Evolutionary conservation across 2,329 filamentous ascomycete genomes (phyloP).

Genomic region (Ophiostoma populinum): DNA sequence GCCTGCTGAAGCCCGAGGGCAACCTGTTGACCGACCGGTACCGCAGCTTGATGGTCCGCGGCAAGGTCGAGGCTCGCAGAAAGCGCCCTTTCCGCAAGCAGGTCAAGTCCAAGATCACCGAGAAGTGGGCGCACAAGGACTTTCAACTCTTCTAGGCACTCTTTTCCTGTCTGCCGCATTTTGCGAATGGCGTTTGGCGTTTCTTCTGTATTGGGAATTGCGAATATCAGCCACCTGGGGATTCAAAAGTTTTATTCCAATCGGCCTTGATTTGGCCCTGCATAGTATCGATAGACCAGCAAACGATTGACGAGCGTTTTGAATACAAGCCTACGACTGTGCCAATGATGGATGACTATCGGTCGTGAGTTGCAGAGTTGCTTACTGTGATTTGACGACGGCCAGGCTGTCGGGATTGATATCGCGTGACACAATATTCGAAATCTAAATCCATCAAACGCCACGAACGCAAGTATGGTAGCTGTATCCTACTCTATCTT

Average conservation of each 20-base stretch:
- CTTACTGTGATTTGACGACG: no score
- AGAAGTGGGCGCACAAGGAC: slow-evolving; percentile 98
- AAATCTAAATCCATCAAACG: no score
- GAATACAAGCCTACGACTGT: no score
- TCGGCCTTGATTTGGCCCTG: not conserved
- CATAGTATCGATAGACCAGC: no score
- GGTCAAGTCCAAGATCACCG: slow-evolving; percentile 62
- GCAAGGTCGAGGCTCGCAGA: slow-evolving; percentile 72
- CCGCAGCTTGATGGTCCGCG: slow-evolving; percentile 70
- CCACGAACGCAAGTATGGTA: no score
- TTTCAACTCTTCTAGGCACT: slow-evolving; percentile 37
- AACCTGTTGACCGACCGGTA: slow-evolving; percentile 87
- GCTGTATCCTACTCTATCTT: no score
- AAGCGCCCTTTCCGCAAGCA: slow-evolving; percentile 69
- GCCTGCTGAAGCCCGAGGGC: slow-evolving; percentile 83
- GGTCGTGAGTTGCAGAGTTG: no score
- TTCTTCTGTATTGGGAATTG: not conserved
- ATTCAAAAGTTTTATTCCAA: not conserved
- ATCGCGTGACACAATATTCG: no score
- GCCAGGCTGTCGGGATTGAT: no score
- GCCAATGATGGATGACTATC: no score
- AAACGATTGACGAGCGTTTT: no score
- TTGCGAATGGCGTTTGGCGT: not conserved
- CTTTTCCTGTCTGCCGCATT: no score
- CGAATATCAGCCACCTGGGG: not conserved